A percentile compares a stretch with the other conserved stretches of the same genome.
These are phyloP conservation scores for Ustilago loliicola DNA, from an alignment of 1,284 basidiomycete species.

Conservation along the genomic window DNA sequence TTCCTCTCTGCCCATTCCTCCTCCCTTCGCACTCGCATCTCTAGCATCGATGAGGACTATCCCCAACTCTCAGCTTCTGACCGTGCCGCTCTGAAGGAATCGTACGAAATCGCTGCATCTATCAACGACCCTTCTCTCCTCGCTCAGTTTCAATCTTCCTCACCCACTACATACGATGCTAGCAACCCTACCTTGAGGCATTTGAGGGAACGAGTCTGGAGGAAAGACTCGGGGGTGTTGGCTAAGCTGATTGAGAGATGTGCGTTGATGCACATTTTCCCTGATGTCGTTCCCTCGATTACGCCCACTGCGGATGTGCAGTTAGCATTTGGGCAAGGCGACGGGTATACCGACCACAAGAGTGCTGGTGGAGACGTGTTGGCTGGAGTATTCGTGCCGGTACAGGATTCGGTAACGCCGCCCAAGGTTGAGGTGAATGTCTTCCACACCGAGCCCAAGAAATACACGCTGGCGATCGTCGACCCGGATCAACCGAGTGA, in stretches of 20 bases:
- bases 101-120: conserved; percentile 78
- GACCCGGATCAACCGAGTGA: conserved; percentile 90
- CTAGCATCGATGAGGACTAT: conserved; percentile 53
- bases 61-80: conserved; percentile 11
- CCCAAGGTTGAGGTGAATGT: conserved; percentile 80
- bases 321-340: conserved; percentile 74
- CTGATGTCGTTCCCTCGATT: conserved; percentile 83
- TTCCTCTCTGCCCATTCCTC: conserved; percentile 75
- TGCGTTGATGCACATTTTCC: conserved; percentile 88
- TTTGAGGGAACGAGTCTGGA: conserved; percentile 86
- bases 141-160: conserved; percentile 77
- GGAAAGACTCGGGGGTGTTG: conserved; percentile 66
- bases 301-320: conserved; percentile 82
- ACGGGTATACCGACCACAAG: conserved; percentile 63
- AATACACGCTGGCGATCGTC: conserved; percentile 90
- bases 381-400: conserved; percentile 74
- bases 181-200: conserved; percentile 79
- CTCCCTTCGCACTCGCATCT: conserved; percentile 73
- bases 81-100: conserved; percentile 62
- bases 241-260: conserved; percentile 85
- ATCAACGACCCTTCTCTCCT: conserved; percentile 83
- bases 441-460: conserved; percentile 82
- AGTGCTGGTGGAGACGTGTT: conserved; percentile 76
- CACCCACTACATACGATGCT: conserved; percentile 68
- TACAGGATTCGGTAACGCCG: conserved; percentile 75